Percentiles rank a stretch among this genome's conserved stretches.
Evolutionary conservation across 805 yeast species (phyloP).

Genomic region (Schwanniomyces yamadae): DNA sequence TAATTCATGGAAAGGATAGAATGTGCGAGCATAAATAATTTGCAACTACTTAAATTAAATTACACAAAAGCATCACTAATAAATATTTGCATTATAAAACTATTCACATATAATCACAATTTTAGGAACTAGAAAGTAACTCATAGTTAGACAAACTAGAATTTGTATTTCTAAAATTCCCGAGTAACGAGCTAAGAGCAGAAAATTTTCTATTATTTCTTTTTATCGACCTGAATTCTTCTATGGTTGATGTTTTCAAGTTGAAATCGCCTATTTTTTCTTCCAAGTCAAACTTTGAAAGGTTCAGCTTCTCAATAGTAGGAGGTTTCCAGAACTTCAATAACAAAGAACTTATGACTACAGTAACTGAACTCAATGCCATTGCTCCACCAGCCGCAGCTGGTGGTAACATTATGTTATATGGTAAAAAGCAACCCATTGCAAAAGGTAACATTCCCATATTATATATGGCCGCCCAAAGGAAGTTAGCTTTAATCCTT

Average conservation of each 20-base stretch:
- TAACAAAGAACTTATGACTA: slow-evolving; percentile 73
- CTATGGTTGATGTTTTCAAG: slow-evolving; percentile 22
- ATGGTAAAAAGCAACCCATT: slow-evolving; percentile 83
- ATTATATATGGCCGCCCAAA: slow-evolving; percentile 87
- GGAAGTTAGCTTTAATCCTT: slow-evolving; percentile 75
- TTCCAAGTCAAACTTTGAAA: slow-evolving; percentile 20
- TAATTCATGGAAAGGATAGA: no score
- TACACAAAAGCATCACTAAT: no score
- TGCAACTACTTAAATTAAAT: no score
- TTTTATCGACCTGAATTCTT: slow-evolving; percentile 20
- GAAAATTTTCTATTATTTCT: slow-evolving; percentile 2
- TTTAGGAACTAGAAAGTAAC: slow-evolving; percentile 4
- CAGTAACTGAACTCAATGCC: slow-evolving; percentile 92
- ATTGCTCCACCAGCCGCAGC: slow-evolving; percentile 87
- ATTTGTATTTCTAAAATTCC: background rate
- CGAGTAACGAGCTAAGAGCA: no score
- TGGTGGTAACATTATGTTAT: slow-evolving; percentile 77
- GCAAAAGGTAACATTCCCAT: slow-evolving; percentile 87
- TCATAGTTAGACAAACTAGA: slow-evolving; percentile 2
- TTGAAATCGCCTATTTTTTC: slow-evolving; percentile 14
- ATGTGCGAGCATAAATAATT: no score
- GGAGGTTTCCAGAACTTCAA: slow-evolving; percentile 63
- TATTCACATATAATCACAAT: background rate
- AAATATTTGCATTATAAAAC: background rate
- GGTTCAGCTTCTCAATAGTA: slow-evolving; percentile 9